phyloP scores from a whole-genome alignment of 2,329 filamentous ascomycete species.

The Fusarium sacchari region DNA sequence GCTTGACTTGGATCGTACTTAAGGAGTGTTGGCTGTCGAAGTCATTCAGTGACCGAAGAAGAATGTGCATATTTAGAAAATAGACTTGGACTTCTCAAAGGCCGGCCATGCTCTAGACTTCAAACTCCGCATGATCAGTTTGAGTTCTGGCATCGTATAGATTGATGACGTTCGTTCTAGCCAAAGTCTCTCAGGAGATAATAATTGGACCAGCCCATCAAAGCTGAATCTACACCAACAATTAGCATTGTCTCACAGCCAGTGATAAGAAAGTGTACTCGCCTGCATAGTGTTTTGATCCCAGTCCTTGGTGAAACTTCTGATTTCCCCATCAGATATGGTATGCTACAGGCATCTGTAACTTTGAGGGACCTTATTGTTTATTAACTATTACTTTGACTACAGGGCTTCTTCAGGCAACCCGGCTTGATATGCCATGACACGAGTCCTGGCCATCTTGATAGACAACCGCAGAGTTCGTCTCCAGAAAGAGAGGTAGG shows the following conservation, averaged over 20 bases:
- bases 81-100: slow-evolving; percentile 17
- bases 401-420: background rate
- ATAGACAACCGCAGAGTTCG: background rate
- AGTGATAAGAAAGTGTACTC: background rate
- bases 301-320: slow-evolving; percentile 28
- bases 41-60: slow-evolving; percentile 19
- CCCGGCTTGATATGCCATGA: background rate
- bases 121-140: background rate
- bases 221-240: slow-evolving; percentile 33
- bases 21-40: slow-evolving; percentile 20
- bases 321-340: slow-evolving; percentile 3
- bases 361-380: background rate
- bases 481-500: background rate
- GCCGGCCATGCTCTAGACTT: background rate
- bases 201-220: slow-evolving; percentile 24
- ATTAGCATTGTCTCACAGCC: background rate
- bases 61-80: slow-evolving; percentile 16
- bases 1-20: slow-evolving; percentile 17
- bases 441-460: background rate
- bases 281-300: slow-evolving; percentile 29
- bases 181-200: background rate
- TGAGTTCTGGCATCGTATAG: background rate
- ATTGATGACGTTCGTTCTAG: background rate
- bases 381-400: background rate
- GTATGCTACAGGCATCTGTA: background rate